Evolutionary conservation across 768 basidiomycete species (phyloP), one percentile per base, ranked within the genome.

Genomic region (Leccinum incarnatum): DNA sequence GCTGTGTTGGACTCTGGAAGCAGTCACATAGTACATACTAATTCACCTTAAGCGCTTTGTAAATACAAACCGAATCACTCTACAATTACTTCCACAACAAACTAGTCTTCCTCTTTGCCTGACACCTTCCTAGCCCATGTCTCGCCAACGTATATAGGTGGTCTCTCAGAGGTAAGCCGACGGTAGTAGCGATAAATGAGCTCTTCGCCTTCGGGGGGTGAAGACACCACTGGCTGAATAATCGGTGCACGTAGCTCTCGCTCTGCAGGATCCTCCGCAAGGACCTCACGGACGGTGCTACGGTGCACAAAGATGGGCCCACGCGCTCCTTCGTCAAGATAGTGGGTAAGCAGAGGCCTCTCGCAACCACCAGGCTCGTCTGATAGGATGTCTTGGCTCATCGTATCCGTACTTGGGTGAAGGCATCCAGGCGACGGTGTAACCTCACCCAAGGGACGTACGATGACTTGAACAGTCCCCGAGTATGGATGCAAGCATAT

Each of bases 111-210:
- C 37, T 21, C 21, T 21, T 47, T 47, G 7, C 23, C 23, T 12
- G 21, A 21, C 21, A 47, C 51, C 21, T 52, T 64, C 32, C 55
- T 59, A 10, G 34, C 36, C 58, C 58, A 63, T 1, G 62, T 63
- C 15, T 60, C 62, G 1, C 62, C 62, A 17, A 63, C 55, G 8
- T 60, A 63, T 5, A 64, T 62, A 27, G 21, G 17, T 3, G 36
- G 55, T 30, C 17, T 50, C 12, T 21, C 12, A 30, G 29, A 12
- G n/a, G 19, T 19, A 27, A 27, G 47, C 11, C 14, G 25, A 48
- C 7, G 47, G 25, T 48, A 48, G 15, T 63, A 64, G 29, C 62
- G 51, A 29, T 9, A 15, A 27, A 51, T 15, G 29, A 29, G 42
- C 27, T 64, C 62, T 29, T 60, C 62, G 51, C 62, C 63, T 19